A percentile compares a stretch with the other conserved stretches of the same genome.
These are phyloP conservation scores for Papiliotrema terrestris DNA, from an alignment of 1,284 basidiomycete genomes.

Conservation along the genomic window DNA sequence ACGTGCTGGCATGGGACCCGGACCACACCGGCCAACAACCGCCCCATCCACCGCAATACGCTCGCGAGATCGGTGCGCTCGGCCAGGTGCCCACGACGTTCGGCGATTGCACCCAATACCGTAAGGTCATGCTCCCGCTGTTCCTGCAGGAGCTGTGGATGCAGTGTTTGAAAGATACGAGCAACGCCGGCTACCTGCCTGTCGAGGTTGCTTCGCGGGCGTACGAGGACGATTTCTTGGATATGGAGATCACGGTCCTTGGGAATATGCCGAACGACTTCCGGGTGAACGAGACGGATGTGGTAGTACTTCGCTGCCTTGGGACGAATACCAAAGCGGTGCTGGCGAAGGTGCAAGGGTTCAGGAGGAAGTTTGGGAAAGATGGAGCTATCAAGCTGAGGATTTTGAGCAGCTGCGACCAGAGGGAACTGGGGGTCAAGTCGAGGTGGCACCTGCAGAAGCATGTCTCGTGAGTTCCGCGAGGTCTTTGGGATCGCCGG, in stretches of 20 bases:
- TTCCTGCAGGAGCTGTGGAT: slow-evolving; percentile 89
- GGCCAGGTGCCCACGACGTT: slow-evolving; percentile 65
- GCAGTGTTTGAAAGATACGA: slow-evolving; percentile 74
- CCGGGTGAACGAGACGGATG: slow-evolving; percentile 72
- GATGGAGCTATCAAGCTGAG: slow-evolving; percentile 53
- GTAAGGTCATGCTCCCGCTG: slow-evolving; percentile 76
- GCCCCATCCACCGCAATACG: slow-evolving; percentile 55
- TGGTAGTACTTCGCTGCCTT: slow-evolving; percentile 64
- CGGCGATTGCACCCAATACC: slow-evolving; percentile 64
- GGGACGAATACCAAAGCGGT: slow-evolving; percentile 34
- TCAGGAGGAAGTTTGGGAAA: slow-evolving; percentile 53
- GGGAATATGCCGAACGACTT: slow-evolving; percentile 64
- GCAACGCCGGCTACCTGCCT: slow-evolving; percentile 59
- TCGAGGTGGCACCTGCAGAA: slow-evolving; percentile 74
- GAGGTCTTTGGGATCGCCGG: too few species aligned
- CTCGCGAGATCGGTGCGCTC: slow-evolving; percentile 39
- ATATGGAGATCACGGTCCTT: slow-evolving; percentile 41
- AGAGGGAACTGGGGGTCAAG: slow-evolving; percentile 45
- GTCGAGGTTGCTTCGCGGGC: slow-evolving; percentile 60
- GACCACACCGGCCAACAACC: slow-evolving; percentile 60
- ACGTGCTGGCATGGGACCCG: slow-evolving; percentile 85
- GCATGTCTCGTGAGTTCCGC: slow-evolving; percentile 66
- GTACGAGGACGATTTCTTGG: slow-evolving; percentile 47
- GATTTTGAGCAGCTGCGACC: slow-evolving; percentile 49
- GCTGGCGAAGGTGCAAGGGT: slow-evolving; percentile 77